Evolutionary conservation across 2,329 filamentous ascomycete genomes (phyloP).

Genomic region (Hyphodiscus sp.): DNA sequence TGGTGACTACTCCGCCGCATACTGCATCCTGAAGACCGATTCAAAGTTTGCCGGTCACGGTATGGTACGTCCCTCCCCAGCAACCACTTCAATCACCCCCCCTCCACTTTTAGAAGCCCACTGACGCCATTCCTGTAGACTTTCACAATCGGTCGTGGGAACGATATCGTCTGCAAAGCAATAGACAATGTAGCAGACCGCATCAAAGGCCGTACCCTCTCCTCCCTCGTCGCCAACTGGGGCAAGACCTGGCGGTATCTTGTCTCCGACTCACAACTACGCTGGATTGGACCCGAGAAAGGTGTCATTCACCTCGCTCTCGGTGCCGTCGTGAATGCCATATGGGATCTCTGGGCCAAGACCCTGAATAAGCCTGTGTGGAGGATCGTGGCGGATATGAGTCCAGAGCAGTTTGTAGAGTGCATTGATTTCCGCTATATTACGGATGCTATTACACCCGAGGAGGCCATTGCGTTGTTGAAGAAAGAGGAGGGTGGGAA

Average conservation of each 20-base stretch:
- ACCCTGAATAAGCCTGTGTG: conserved; percentile 80
- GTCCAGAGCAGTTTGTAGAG: conserved; percentile 74
- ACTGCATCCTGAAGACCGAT: conserved; percentile 84
- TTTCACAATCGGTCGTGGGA: conserved; percentile 83
- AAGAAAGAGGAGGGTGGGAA: conserved; percentile 61
- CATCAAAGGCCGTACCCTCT: conserved; percentile 67
- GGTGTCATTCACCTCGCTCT: conserved; percentile 90
- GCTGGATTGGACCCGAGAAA: conserved; percentile 93
- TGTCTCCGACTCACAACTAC: conserved; percentile 83
- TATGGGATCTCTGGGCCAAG: conserved; percentile 97
- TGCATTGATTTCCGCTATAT: conserved; percentile 96
- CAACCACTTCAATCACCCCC: neutral
- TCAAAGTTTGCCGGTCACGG: conserved; percentile 66
- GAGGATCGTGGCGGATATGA: conserved; percentile 86
- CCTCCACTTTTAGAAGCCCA: neutral
- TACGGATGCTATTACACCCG: conserved; percentile 82
- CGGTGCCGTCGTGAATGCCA: conserved; percentile 80
- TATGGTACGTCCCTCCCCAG: conserved; percentile 48
- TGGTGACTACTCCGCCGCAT: conserved; percentile 89
- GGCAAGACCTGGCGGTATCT: conserved; percentile 85
- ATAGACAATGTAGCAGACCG: conserved; percentile 74
- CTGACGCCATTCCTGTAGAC: conserved; percentile 39
- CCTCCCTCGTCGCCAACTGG: conserved; percentile 73
- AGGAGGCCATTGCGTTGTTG: conserved; percentile 71
- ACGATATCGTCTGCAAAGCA: conserved; percentile 84